phyloP scores from a whole-genome alignment of 306 rosid genomes.

The Sicyos baderoa region DNA sequence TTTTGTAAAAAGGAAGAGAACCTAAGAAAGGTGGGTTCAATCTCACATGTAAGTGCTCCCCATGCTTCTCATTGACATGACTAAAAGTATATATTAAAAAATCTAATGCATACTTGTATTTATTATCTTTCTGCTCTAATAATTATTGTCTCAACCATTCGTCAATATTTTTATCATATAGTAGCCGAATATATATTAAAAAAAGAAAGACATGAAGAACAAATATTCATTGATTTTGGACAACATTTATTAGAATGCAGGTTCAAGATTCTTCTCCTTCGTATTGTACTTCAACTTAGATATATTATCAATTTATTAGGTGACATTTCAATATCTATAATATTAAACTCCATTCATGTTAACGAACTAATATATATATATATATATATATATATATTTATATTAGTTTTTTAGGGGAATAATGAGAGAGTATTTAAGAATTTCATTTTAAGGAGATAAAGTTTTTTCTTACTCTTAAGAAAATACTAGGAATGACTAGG shows the following conservation, averaged over 20 bases:
- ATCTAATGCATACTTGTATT: not conserved
- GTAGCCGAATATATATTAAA: not conserved
- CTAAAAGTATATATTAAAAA: not conserved
- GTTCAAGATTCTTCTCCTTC: not conserved
- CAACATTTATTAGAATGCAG: not conserved
- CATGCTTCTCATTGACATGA: conserved; percentile 10
- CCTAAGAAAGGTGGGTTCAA: not conserved
- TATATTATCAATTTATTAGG: no score
- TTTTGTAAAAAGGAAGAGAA: not conserved
- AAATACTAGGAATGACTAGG: no score
- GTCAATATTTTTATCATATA: not conserved
- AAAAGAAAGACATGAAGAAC: no score
- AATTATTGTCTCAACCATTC: not conserved
- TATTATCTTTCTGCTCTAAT: not conserved
- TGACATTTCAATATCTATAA: no score
- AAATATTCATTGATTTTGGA: not conserved
- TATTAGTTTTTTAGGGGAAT: no score
- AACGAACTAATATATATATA: no score
- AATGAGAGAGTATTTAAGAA: no score
- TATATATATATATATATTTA: no score
- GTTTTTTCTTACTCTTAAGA: no score
- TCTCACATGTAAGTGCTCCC: conserved; percentile 14
- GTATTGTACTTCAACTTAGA: not conserved
- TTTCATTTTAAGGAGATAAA: no score
- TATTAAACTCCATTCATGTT: no score